phyloP scores from a whole-genome alignment of 352 stramenopile genomes.

The Pythium pyrilobum region DNA sequence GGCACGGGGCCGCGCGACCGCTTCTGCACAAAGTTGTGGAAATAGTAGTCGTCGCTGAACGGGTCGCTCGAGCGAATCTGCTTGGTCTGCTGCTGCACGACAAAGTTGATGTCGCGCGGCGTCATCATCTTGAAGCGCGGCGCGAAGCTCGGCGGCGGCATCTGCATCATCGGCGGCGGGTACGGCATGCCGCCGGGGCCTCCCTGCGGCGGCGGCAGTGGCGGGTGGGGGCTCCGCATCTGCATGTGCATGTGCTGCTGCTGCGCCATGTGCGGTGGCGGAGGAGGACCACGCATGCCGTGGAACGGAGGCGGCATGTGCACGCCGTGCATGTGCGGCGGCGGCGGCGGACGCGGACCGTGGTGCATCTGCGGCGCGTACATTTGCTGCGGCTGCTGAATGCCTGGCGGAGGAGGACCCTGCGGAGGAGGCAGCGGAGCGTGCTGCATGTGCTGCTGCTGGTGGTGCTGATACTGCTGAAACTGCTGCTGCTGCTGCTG shows the following conservation, averaged over 20 bases:
- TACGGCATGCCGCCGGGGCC: constrained; percentile 33
- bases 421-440: constrained; percentile 23
- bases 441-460: constrained; percentile 11
- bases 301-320: constrained; percentile 13
- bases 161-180: constrained; percentile 32
- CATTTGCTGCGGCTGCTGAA: constrained; percentile 1
- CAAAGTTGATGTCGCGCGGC: constrained; percentile 77
- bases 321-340: constrained; percentile 15
- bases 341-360: constrained; percentile 17
- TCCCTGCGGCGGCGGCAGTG: constrained; percentile 11
- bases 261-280: constrained; percentile 1
- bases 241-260: constrained; percentile 21
- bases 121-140: constrained; percentile 83
- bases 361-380: constrained; percentile 2
- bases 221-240: constrained; percentile 31
- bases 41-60: constrained; percentile 89
- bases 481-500: constrained; percentile 4
- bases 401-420: constrained; percentile 10
- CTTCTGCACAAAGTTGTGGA: constrained; percentile 83
- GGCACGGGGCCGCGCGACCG: constrained; percentile 31
- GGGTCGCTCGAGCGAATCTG: constrained; percentile 79
- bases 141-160: constrained; percentile 15
- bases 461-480: constrained; percentile 20
- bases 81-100: constrained; percentile 85
- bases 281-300: constrained; percentile 32